Evolutionary conservation across 352 stramenopile genomes (phyloP), one percentile per base, ranked within the genome.

Genomic region (Pythium folliculosum): DNA sequence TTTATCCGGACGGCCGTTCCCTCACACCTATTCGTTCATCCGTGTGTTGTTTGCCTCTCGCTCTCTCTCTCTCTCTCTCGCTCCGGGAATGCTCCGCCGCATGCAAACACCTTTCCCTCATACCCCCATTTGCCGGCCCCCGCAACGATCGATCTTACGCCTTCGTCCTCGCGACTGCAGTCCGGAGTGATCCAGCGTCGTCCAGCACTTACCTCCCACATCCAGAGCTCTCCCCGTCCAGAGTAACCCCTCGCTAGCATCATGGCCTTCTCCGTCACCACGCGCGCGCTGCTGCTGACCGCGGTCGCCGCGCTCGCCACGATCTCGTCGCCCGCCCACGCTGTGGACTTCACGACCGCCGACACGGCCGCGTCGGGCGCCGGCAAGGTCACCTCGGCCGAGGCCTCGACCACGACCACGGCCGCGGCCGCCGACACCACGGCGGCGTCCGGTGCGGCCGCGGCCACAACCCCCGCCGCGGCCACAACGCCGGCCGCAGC

Each of bases 181-280:
- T 65, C 58, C 48, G 50, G 58, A 40, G 44, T 43, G 32, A 70
- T 70, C 63, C 54, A 47, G 54, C 53, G 37, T 45, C 27, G 63
- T 60, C 63, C 63, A 59, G 63, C 63, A 69, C 54, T 69, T 69
- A 69, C 44, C 30, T 57, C 44, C 38, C 30, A 45, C 61, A n/a
- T 63, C 63, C 22, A 58, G 47, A 52, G n/a, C 38, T 17, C 13
- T 17, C 13, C 21, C 21, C 56, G 6, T 63, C 58, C 8, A 13
- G 12, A 17, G 16, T 40, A 22, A 25, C 19, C 19, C 21, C 44
- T 14, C 44, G 12, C 16, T 38, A 23, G 8, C 38, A 62, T 45
- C 43, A 70, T 70, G 64, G 64, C 64, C 21, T 70, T 70, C 57
- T 61, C 56, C 19, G 45, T 65, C 17, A 57, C 64, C 37, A 70